Evolutionary conservation across 148 eudicot species (phyloP), one percentile per base, ranked within the genome.

Genomic region (Oxyria digyna): DNA sequence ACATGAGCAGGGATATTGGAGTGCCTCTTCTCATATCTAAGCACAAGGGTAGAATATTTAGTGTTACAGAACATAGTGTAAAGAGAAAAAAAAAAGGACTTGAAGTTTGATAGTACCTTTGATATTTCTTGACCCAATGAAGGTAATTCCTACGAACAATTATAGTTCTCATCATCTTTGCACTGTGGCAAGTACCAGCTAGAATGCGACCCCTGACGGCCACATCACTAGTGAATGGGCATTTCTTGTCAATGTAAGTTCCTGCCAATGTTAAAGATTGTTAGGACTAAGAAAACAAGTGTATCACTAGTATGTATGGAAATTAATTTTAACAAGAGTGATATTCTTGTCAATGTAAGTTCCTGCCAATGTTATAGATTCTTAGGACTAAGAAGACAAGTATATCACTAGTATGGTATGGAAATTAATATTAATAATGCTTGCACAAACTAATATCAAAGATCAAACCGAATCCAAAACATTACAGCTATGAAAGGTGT

Each of bases 181-280:
- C 90, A 74, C 88, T 85, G 78, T 88, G 95, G 79, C 95, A 85
- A 1, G 87, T 88, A 52, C 95, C 95, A 69, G 90, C 81, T 42
- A 88, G 69, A 18, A 88, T 88, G 64, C 95, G 88, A 4, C 95
- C 95, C 72, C 94, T 81, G 77, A 88, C 83, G 0, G 90, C 85
- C 4, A 85, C 88, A 65, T 52, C 71, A 12, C 95, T 90, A 42
- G 90, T 85, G 84, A 88, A 88, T 0, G 95, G 95, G 69, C 95
- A 88, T 77, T 85, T 88, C 86, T 85, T 88, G 83, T 35, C 38
- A 35, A 35, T 35, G 38, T 35, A 35, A 35, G 38, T 35, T 35
- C 38, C 38, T 35, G 38, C 6, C 38, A 35, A 35, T 35, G 6
- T 35, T 35, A 6, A 35, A 35, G 38, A 2, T 35, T 35, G 3